Conservation (phyloP, 2,329 filamentous ascomycete species). For the Zymoseptoria crescenta region DNA sequence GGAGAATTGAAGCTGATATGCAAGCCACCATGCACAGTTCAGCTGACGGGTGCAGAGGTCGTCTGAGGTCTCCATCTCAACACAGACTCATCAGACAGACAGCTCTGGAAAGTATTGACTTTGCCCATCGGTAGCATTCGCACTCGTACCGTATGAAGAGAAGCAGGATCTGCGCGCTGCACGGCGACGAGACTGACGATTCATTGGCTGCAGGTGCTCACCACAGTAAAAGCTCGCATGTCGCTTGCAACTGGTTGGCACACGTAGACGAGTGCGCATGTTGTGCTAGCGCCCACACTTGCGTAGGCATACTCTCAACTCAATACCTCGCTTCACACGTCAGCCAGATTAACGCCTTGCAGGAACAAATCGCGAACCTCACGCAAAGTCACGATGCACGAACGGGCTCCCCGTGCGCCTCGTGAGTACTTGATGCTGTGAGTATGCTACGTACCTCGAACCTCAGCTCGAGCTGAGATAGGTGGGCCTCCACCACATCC, state of each 20-base stretch:
- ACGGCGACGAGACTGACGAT: neutral
- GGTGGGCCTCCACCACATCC: neutral
- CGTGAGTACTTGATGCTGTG: neutral
- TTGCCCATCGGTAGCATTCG: neutral
- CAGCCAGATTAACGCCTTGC: neutral
- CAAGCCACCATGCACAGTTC: neutral
- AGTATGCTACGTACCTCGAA: neutral
- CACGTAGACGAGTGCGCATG: neutral
- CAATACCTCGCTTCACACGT: neutral
- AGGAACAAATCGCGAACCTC: neutral
- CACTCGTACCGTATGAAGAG: neutral
- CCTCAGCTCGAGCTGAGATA: neutral
- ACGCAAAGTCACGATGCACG: neutral
- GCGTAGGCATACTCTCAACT: neutral
- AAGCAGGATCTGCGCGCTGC: neutral
- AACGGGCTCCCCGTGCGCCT: neutral
- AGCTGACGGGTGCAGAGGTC: neutral
- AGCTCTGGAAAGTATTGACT: neutral
- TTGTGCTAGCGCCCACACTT: neutral
- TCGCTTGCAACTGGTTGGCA: neutral
- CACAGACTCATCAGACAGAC: neutral
- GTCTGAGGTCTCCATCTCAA: neutral
- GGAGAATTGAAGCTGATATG: neutral
- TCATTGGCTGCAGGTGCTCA: neutral
- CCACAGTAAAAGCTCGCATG: neutral